Conservation (phyloP, 2,329 filamentous ascomycete species). For the Ophiostoma himal-ulmi region DNA sequence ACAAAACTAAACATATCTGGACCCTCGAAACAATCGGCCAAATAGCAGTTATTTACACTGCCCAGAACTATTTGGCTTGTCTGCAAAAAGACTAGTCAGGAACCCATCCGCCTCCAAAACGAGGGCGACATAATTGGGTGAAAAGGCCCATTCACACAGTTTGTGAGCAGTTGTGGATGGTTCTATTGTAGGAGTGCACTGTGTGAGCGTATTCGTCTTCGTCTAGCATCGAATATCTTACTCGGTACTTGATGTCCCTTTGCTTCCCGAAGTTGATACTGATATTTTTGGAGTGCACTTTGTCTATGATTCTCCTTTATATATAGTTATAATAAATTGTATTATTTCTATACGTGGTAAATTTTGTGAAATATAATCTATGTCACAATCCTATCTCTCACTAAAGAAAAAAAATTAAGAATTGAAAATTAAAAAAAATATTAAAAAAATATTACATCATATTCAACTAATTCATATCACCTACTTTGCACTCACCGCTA, state of each 20-base stretch:
- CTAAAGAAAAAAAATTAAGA: too few relatives aligned
- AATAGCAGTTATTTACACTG: not conserved
- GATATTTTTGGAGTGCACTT: too few relatives aligned
- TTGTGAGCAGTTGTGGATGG: not conserved
- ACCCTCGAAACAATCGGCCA: not conserved
- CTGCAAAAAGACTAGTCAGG: conserved; percentile 29
- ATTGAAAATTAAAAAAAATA: too few relatives aligned
- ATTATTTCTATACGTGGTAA: not conserved
- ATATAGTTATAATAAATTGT: not conserved
- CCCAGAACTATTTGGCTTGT: conserved; percentile 15
- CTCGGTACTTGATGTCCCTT: not conserved
- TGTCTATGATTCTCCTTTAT: not conserved
- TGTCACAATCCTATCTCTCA: too few relatives aligned
- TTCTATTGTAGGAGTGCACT: too few relatives aligned
- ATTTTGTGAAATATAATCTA: not conserved
- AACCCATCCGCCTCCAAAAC: conserved; percentile 19
- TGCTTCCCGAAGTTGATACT: too few relatives aligned
- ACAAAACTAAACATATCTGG: not conserved
- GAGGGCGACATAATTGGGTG: not conserved
- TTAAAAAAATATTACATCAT: not conserved
- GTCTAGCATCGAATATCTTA: not conserved
- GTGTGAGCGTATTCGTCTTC: not conserved
- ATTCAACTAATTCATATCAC: not conserved
- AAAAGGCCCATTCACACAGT: not conserved
- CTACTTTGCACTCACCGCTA: not conserved